Percentiles rank a stretch among this genome's conserved stretches.
phyloP scores from a whole-genome alignment of 768 basidiomycete species.

The Favolaschia claudopus region DNA sequence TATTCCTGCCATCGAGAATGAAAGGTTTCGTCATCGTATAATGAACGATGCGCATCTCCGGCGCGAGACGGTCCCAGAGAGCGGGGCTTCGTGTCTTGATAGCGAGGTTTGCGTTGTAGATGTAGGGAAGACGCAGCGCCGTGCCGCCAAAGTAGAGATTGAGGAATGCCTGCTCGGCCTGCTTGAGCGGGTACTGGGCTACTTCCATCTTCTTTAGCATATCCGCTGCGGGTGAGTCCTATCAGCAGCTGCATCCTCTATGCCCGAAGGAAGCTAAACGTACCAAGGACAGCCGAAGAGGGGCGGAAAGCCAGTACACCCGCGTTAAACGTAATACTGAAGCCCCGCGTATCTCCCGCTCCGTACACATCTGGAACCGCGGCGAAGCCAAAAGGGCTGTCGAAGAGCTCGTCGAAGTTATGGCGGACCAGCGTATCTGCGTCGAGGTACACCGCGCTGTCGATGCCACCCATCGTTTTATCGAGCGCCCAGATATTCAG shows the following conservation, averaged over 20 bases:
- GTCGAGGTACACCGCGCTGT: slow-evolving; percentile 41
- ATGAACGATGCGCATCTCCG: slow-evolving; percentile 41
- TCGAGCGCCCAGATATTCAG: slow-evolving; percentile 44
- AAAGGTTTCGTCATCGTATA: slow-evolving; percentile 36
- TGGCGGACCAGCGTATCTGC: slow-evolving; percentile 42
- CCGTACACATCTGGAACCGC: slow-evolving; percentile 41
- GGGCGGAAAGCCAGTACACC: slow-evolving; percentile 44
- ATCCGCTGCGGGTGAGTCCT: slow-evolving; percentile 10
- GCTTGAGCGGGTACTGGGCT: slow-evolving; percentile 43
- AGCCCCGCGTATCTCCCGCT: slow-evolving; percentile 31
- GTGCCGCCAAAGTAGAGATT: slow-evolving; percentile 45
- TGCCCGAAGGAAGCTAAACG: too few species aligned
- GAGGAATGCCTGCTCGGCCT: slow-evolving; percentile 54
- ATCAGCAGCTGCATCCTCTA: background rate
- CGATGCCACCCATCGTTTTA: slow-evolving; percentile 32
- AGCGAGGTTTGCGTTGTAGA: slow-evolving; percentile 46
- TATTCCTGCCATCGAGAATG: background rate
- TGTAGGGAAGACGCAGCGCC: slow-evolving; percentile 40
- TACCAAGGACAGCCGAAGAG: slow-evolving; percentile 32
- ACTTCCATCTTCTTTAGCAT: slow-evolving; percentile 46
- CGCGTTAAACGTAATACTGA: slow-evolving; percentile 43
- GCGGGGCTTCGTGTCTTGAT: slow-evolving; percentile 39
- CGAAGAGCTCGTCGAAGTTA: slow-evolving; percentile 43
- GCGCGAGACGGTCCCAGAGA: slow-evolving; percentile 39
- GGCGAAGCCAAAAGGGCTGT: slow-evolving; percentile 40